These are phyloP conservation scores for Irpex rosettiformis DNA, from an alignment of 1,284 basidiomycete genomes.

Conservation along the genomic window DNA sequence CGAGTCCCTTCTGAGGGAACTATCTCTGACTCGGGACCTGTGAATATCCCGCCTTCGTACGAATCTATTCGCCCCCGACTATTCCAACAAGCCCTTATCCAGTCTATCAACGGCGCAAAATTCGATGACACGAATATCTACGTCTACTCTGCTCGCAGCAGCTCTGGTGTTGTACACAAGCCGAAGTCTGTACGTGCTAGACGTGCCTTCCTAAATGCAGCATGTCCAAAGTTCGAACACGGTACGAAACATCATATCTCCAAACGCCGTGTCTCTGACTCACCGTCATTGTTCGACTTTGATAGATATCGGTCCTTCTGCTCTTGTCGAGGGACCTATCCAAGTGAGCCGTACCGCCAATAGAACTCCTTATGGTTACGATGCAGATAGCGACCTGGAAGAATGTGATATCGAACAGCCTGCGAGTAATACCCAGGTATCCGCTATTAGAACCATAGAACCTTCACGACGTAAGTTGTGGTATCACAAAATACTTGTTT, in stretches of 20 bases:
- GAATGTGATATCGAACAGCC: slow-evolving; percentile 10
- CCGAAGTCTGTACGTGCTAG: slow-evolving; percentile 9
- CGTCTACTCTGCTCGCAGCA: slow-evolving; percentile 11
- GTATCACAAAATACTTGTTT: too few species aligned
- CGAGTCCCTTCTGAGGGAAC: background rate
- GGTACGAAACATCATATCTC: slow-evolving; percentile 1
- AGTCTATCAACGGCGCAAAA: slow-evolving; percentile 11
- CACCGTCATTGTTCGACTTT: too few species aligned
- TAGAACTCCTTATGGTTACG: slow-evolving; percentile 10
- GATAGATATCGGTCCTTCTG: background rate
- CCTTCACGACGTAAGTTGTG: too few species aligned
- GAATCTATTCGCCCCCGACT: slow-evolving; percentile 8
- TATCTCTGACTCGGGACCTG: background rate
- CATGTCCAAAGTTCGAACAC: slow-evolving; percentile 8
- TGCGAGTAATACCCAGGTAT: background rate
- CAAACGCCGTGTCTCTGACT: too few species aligned
- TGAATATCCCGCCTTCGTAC: background rate
- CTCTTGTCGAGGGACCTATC: background rate
- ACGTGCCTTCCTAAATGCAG: slow-evolving; percentile 12
- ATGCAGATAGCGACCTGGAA: slow-evolving; percentile 12
- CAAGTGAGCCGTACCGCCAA: background rate
- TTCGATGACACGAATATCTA: slow-evolving; percentile 16
- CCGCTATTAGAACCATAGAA: background rate
- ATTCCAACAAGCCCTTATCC: slow-evolving; percentile 13
- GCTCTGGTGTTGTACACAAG: slow-evolving; percentile 9